Conservation (phyloP, 208 protist species). For the Zelonia costaricensis region DNA sequence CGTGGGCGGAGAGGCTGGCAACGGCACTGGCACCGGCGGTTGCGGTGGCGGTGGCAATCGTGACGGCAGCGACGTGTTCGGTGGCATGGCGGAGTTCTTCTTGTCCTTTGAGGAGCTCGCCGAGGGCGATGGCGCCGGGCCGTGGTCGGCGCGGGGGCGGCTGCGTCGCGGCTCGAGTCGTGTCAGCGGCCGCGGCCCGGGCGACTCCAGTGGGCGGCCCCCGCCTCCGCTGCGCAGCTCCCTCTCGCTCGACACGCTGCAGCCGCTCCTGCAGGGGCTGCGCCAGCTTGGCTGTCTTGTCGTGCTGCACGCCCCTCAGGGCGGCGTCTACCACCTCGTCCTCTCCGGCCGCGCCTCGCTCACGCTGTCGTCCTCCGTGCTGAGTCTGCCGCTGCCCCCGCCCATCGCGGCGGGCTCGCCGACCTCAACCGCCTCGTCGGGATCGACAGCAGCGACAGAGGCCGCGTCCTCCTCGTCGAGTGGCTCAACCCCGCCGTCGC, state of each 20-base stretch:
- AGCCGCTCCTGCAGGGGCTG: constrained; percentile 5
- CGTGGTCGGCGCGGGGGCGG: neutral
- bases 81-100: constrained; percentile 1
- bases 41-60: no score
- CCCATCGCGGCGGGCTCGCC: neutral
- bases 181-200: no score
- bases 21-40: no score
- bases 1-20: no score
- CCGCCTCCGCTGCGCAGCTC: neutral
- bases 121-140: constrained; percentile 1
- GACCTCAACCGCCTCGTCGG: no score
- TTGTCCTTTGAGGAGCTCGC: constrained; percentile 12
- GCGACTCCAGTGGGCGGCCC: no score
- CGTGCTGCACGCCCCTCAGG: constrained; percentile 7
- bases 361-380: constrained; percentile 14
- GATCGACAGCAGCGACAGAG: no score
- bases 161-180: neutral
- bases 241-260: constrained; percentile 9
- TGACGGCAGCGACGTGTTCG: neutral
- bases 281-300: constrained; percentile 9
- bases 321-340: constrained; percentile 25
- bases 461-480: no score
- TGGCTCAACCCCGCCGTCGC: constrained; percentile 1
- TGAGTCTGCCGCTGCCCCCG: constrained; percentile 18
- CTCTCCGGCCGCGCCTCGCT: constrained; percentile 8